A percentile compares a stretch with the other conserved stretches of the same genome.
Evolutionary conservation across 176 grass and related monocot genomes (phyloP).

Genomic region (Musa acuminata): DNA sequence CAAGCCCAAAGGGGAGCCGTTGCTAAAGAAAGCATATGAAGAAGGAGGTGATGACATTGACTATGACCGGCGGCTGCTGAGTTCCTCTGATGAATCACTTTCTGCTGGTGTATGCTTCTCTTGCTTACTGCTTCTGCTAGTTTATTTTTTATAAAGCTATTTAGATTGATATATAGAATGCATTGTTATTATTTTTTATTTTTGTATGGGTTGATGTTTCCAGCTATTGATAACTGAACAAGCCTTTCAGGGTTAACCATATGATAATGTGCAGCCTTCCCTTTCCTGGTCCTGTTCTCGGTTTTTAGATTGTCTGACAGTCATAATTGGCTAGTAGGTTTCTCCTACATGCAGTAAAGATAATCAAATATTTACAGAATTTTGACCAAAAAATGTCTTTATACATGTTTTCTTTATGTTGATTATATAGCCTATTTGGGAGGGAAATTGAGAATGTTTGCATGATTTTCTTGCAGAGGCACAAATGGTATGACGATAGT

Average conservation of each 20-base stretch:
- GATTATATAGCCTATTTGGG: neutral
- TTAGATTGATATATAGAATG: too few relatives aligned
- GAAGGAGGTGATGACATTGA: constrained; percentile 99
- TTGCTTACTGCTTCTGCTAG: neutral
- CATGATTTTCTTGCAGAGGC: constrained; percentile 43
- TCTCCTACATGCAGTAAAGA: neutral
- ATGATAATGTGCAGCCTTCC: neutral
- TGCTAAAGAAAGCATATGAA: constrained; percentile 84
- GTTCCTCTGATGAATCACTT: constrained; percentile 57
- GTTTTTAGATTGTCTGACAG: neutral
- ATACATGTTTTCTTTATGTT: neutral
- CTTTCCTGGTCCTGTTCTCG: neutral
- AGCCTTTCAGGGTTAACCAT: too few relatives aligned
- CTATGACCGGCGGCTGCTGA: constrained; percentile 69
- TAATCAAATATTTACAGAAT: neutral
- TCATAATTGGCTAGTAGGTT: neutral
- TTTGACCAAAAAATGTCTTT: neutral
- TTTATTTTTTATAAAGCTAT: neutral
- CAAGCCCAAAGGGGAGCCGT: constrained; percentile 79
- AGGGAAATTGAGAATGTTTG: constrained; percentile 17
- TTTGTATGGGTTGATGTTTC: too few relatives aligned
- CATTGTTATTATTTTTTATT: too few relatives aligned
- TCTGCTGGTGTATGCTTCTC: constrained; percentile 37
- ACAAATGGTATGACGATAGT: constrained; percentile 31
- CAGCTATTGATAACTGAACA: too few relatives aligned